Percentiles rank a stretch among this genome's conserved stretches.
These are phyloP conservation scores for Plasmodium coatneyi DNA, from an alignment of 169 alveolate genomes.

Conservation along the genomic window DNA sequence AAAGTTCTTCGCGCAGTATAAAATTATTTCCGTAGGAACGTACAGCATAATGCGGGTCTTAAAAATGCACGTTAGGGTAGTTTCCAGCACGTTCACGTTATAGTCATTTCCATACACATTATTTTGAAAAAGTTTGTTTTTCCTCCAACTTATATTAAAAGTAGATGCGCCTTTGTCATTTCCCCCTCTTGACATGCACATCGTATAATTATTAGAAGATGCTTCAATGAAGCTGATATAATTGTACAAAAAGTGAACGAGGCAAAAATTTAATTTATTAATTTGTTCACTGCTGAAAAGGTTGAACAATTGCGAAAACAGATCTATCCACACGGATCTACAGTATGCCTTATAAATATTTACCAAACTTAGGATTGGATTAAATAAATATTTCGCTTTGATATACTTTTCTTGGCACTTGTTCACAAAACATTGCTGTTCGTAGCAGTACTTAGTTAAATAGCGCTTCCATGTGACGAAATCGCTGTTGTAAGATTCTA, in stretches of 20 bases:
- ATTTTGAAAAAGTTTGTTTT: constrained; percentile 11
- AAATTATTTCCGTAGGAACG: constrained; percentile 45
- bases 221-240: constrained; percentile 26
- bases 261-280: constrained; percentile 33
- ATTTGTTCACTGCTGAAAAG: constrained; percentile 21
- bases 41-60: constrained; percentile 4
- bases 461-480: constrained; percentile 22
- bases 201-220: not conserved
- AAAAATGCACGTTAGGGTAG: constrained; percentile 20
- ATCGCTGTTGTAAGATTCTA: constrained; percentile 1
- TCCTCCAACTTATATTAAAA: not conserved
- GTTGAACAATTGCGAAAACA: constrained; percentile 37
- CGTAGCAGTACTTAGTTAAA: constrained; percentile 50
- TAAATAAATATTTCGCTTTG: constrained; percentile 63
- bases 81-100: constrained; percentile 49
- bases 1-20: constrained; percentile 46
- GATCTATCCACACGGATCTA: constrained; percentile 40
- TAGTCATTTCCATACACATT: constrained; percentile 43
- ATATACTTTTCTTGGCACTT: constrained; percentile 30
- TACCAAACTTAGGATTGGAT: constrained; percentile 33
- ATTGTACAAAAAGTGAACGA: constrained; percentile 32
- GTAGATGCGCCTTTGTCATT: not conserved
- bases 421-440: constrained; percentile 21
- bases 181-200: not conserved
- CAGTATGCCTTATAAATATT: constrained; percentile 42